phyloP scores from a whole-genome alignment of 2,329 filamentous ascomycete genomes.

The Diaporthe sp. region DNA sequence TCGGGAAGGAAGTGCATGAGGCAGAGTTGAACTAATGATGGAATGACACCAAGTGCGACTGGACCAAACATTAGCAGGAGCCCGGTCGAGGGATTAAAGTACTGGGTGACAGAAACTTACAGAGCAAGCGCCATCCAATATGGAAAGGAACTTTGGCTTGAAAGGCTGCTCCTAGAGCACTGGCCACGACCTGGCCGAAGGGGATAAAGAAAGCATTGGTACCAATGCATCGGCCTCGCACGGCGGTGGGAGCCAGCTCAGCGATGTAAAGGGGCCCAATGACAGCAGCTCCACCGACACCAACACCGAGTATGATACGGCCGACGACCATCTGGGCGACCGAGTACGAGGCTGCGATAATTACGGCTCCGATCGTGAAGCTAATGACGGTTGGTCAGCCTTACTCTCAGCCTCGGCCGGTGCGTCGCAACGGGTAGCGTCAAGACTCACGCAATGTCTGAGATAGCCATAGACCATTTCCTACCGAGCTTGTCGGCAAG shows the following conservation, averaged over 20 bases:
- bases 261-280: slow-evolving; percentile 4
- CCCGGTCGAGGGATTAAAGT: neutral
- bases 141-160: neutral
- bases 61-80: neutral
- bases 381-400: neutral
- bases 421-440: neutral
- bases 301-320: slow-evolving; percentile 5
- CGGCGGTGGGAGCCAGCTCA: neutral
- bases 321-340: slow-evolving; percentile 3
- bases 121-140: slow-evolving; percentile 1
- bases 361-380: neutral
- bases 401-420: neutral
- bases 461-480: slow-evolving; percentile 3
- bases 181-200: neutral
- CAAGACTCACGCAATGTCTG: neutral
- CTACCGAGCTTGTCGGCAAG: neutral
- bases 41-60: neutral
- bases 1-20: slow-evolving; percentile 2
- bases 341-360: neutral
- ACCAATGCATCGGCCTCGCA: neutral
- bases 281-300: neutral
- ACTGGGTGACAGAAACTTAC: neutral
- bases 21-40: neutral
- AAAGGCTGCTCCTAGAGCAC: slow-evolving; percentile 1
- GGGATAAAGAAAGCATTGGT: slow-evolving; percentile 1